A percentile compares a stretch with the other conserved stretches of the same genome.
These are phyloP conservation scores for Apiotrichum sp. DNA, from an alignment of 1,284 basidiomycete species.

Conservation along the genomic window DNA sequence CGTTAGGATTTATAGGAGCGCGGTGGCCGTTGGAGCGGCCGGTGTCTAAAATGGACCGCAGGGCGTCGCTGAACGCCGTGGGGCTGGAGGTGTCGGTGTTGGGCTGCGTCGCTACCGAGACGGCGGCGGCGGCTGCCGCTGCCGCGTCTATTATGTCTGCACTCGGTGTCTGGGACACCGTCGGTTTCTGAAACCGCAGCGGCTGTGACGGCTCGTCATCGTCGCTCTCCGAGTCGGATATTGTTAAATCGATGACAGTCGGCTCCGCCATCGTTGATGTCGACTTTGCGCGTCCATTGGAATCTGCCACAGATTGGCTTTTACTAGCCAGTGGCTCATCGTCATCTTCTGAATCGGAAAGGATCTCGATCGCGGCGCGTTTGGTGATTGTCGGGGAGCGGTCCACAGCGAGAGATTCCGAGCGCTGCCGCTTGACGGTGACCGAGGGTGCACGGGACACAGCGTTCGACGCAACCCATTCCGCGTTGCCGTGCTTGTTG, in stretches of 20 bases:
- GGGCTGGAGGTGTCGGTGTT: neutral
- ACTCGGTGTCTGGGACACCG: conserved; percentile 10
- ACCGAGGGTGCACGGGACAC: neutral
- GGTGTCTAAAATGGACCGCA: neutral
- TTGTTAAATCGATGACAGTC: conserved; percentile 67
- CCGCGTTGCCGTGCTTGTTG: conserved; percentile 67
- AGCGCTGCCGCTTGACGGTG: conserved; percentile 6
- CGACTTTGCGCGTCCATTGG: conserved; percentile 1
- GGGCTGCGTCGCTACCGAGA: no score
- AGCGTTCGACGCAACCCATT: conserved; percentile 53
- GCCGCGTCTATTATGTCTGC: neutral
- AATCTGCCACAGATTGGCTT: neutral
- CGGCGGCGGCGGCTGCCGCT: neutral
- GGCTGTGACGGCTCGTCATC: conserved; percentile 14
- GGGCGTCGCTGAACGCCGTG: neutral
- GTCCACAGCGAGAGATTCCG: conserved; percentile 3
- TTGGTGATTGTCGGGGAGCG: conserved; percentile 17
- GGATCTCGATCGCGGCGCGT: conserved; percentile 57
- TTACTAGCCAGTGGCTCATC: conserved; percentile 51
- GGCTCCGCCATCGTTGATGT: neutral
- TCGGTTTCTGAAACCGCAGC: conserved; percentile 35
- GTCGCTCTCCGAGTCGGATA: conserved; percentile 56
- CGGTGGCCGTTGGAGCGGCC: neutral
- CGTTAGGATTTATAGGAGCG: neutral
- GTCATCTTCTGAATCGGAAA: conserved; percentile 63